Conservation (phyloP, 2,329 filamentous ascomycete genomes). For the Calonectria pseudoreteaudii region DNA sequence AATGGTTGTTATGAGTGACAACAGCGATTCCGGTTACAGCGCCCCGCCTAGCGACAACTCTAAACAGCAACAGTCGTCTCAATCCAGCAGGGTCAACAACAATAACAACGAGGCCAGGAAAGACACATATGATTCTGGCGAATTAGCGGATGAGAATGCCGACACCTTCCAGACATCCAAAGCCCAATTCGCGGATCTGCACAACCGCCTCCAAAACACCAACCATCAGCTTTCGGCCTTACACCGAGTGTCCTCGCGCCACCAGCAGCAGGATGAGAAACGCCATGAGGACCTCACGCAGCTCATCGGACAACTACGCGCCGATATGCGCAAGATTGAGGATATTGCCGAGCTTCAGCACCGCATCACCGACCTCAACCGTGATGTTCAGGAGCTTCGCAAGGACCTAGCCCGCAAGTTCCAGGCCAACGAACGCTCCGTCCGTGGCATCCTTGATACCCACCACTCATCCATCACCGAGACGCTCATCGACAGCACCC, state of each 20-base stretch:
- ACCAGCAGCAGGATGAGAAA: constrained; percentile 64
- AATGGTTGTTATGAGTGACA: constrained; percentile 77
- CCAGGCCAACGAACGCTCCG: constrained; percentile 62
- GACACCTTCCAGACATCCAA: constrained; percentile 61
- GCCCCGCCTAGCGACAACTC: constrained; percentile 47
- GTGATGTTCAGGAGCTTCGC: constrained; percentile 69
- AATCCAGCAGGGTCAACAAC: constrained; percentile 24
- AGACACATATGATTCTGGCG: constrained; percentile 50
- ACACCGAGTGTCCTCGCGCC: constrained; percentile 66
- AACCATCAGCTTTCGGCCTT: constrained; percentile 76
- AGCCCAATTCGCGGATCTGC: constrained; percentile 83
- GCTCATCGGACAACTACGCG: constrained; percentile 60
- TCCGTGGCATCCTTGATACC: constrained; percentile 63
- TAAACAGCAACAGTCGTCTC: constrained; percentile 41
- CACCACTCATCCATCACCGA: constrained; percentile 63
- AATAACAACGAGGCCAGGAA: constrained; percentile 42
- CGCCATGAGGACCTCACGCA: constrained; percentile 67
- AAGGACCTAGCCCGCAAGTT: constrained; percentile 63
- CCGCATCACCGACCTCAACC: constrained; percentile 65
- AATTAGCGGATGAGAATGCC: constrained; percentile 61
- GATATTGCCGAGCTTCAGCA: constrained; percentile 56
- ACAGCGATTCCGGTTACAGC: constrained; percentile 35
- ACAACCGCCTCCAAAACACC: constrained; percentile 82
- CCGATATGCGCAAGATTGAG: constrained; percentile 59
- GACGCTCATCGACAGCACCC: constrained; percentile 60